phyloP scores from a whole-genome alignment of 352 stramenopile species.

The Pythium aquatile region DNA sequence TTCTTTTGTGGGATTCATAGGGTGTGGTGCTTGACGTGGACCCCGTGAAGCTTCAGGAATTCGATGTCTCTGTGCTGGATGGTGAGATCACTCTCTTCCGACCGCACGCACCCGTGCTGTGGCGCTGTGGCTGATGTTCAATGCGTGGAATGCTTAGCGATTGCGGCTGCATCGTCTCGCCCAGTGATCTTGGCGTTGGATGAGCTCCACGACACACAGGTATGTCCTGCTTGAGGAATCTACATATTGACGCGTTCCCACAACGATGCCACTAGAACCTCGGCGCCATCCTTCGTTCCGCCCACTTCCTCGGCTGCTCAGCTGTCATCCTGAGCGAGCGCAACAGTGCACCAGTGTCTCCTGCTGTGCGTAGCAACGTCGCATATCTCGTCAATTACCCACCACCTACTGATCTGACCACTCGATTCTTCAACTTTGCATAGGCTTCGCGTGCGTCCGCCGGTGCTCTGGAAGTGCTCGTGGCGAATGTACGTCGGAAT shows the following conservation, averaged over 20 bases:
- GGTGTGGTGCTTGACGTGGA: constrained; percentile 74
- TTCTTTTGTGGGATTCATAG: constrained; percentile 20
- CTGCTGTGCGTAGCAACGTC: constrained; percentile 34
- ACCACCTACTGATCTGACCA: no score
- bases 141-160: constrained; percentile 16
- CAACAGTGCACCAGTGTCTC: constrained; percentile 71
- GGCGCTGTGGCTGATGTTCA: not conserved
- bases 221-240: constrained; percentile 7
- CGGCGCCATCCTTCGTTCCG: constrained; percentile 73
- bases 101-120: not conserved
- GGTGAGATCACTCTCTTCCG: not conserved
- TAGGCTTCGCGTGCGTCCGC: constrained; percentile 71
- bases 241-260: not conserved
- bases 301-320: constrained; percentile 72
- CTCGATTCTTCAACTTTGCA: no score
- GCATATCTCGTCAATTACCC: no score
- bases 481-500: constrained; percentile 52
- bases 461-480: constrained; percentile 69
- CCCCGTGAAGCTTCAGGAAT: constrained; percentile 54
- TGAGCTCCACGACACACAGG: constrained; percentile 78
- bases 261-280: constrained; percentile 44
- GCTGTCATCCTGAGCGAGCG: constrained; percentile 66
- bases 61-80: constrained; percentile 26
- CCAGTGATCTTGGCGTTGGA: constrained; percentile 74
- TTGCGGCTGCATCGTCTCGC: constrained; percentile 26